Evolutionary conservation across 2,329 filamentous ascomycete species (phyloP).

Genomic region (Mycogone perniciosa): DNA sequence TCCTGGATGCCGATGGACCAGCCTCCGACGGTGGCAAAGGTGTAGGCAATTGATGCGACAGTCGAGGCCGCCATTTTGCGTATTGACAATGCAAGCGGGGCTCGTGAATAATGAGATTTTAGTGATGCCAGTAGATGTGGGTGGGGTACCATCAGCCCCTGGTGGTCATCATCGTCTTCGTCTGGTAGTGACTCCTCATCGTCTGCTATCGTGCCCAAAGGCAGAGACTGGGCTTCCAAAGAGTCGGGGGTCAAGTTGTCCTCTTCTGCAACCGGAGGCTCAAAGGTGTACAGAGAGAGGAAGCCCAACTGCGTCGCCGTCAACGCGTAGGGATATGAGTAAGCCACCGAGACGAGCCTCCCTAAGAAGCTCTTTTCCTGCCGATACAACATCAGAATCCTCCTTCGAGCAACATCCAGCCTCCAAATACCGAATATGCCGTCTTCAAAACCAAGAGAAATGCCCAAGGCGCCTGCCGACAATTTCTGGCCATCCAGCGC

Average conservation of each 20-base stretch:
- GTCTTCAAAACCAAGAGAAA: conserved; percentile 64
- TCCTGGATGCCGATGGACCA: conserved; percentile 95
- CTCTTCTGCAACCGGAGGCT: conserved; percentile 16
- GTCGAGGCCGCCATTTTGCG: conserved; percentile 58
- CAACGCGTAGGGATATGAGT: conserved; percentile 67
- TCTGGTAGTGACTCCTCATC: too few species aligned
- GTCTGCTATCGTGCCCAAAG: not conserved
- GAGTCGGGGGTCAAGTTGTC: not conserved
- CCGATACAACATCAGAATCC: conserved; percentile 46
- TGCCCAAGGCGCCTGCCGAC: conserved; percentile 42
- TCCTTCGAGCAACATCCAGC: conserved; percentile 40
- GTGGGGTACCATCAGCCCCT: conserved; percentile 1
- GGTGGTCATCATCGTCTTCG: too few species aligned
- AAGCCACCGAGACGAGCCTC: conserved; percentile 63
- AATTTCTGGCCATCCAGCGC: conserved; percentile 53
- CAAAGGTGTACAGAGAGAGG: conserved; percentile 70
- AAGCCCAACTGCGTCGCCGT: conserved; percentile 70
- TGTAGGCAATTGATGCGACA: conserved; percentile 82
- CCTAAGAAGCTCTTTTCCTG: conserved; percentile 59
- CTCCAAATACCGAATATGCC: conserved; percentile 67
- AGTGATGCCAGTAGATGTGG: conserved; percentile 64
- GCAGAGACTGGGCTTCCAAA: not conserved
- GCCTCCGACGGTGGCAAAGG: conserved; percentile 70
- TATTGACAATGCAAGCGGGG: conserved; percentile 77
- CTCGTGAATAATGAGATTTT: conserved; percentile 70